Percentiles rank a stretch among this genome's conserved stretches.
phyloP scores from a whole-genome alignment of 805 yeast genomes.

The Saccharomycopsis capsularis region DNA sequence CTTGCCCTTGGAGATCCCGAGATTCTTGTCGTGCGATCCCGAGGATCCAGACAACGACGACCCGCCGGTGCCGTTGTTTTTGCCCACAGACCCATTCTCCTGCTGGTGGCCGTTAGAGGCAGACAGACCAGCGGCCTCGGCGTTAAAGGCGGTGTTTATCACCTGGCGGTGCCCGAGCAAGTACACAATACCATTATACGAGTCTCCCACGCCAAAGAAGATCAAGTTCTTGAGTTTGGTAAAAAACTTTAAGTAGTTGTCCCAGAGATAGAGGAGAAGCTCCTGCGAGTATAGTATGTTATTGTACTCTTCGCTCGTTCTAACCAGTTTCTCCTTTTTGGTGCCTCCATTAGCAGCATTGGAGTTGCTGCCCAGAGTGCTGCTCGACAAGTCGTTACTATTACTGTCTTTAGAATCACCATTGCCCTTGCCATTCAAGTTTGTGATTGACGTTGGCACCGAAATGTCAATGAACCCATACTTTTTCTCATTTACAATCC shows the following conservation, averaged over 20 bases:
- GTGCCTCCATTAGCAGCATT: constrained; percentile 1
- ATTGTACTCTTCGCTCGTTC: constrained; percentile 17
- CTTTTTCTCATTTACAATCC: constrained; percentile 47
- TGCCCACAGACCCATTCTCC: not conserved
- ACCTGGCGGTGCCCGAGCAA: constrained; percentile 67
- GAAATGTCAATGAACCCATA: constrained; percentile 82
- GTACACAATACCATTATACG: constrained; percentile 81
- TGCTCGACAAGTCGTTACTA: not conserved
- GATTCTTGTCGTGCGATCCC: not conserved
- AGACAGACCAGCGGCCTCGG: constrained; percentile 4
- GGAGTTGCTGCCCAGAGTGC: too few species aligned
- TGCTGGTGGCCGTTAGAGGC: constrained; percentile 5
- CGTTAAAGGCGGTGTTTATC: constrained; percentile 15
- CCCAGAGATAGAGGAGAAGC: constrained; percentile 76
- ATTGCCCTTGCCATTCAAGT: constrained; percentile 24
- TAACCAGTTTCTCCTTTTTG: constrained; percentile 2
- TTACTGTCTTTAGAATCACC: too few species aligned
- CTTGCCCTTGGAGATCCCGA: constrained; percentile 17
- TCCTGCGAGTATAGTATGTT: constrained; percentile 50
- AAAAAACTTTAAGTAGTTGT: constrained; percentile 76
- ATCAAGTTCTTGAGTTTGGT: constrained; percentile 57
- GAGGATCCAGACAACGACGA: not conserved
- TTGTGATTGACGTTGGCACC: constrained; percentile 53
- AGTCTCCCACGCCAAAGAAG: constrained; percentile 84
- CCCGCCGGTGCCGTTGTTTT: not conserved